These are phyloP conservation scores for Anthoceros angustus DNA, from an alignment of 225 moss, liverwort and hornwort species.

Conservation along the genomic window DNA sequence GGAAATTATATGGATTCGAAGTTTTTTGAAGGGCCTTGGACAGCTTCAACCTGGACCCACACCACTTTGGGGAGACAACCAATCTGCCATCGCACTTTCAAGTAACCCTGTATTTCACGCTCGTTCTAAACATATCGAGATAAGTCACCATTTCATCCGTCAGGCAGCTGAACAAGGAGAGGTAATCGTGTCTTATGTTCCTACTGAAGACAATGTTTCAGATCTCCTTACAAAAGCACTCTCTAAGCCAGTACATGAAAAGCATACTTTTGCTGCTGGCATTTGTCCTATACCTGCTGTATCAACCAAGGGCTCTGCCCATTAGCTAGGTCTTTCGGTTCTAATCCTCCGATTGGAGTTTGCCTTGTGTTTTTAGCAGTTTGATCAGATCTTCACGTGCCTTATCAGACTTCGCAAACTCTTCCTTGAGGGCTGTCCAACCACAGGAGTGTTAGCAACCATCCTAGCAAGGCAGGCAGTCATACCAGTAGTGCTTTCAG, in stretches of 20 bases:
- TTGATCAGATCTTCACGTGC: not conserved
- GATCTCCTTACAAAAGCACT: not conserved
- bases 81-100: not conserved
- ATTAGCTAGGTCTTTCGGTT: not conserved
- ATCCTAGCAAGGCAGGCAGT: not conserved
- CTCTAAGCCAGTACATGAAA: not conserved
- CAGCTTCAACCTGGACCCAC: not conserved
- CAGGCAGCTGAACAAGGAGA: not conserved
- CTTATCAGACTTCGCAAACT: not conserved
- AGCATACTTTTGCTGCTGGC: not conserved
- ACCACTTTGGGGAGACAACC: not conserved
- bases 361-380: not conserved
- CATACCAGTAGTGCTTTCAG: not conserved
- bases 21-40: not conserved
- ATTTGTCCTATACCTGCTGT: not conserved
- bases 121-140: not conserved
- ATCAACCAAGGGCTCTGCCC: not conserved
- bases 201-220: not conserved
- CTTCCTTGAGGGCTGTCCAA: not conserved
- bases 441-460: not conserved
- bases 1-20: slow-evolving; percentile 4
- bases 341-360: not conserved
- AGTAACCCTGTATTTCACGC: not conserved
- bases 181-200: not conserved
- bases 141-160: not conserved